Conservation (phyloP, 257 asterid species). For the Scutellaria barbata region DNA sequence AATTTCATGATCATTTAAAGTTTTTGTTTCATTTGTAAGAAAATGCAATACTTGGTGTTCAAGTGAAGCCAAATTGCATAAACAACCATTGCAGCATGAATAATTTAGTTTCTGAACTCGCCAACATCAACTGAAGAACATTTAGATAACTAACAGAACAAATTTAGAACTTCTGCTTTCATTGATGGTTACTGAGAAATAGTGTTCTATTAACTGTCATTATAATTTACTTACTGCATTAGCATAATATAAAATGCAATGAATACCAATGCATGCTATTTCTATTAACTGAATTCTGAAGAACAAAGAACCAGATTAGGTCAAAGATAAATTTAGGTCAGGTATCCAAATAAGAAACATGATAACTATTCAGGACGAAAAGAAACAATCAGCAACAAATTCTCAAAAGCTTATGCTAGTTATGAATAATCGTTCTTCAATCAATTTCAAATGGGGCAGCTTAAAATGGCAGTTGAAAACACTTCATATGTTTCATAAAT, state of each 20-base stretch:
- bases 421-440: conserved; percentile 13
- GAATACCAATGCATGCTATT: conserved; percentile 5
- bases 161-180: neutral
- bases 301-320: conserved; percentile 21
- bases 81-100: neutral
- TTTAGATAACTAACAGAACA: neutral
- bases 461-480: conserved; percentile 1
- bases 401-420: conserved; percentile 18
- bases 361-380: neutral
- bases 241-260: neutral
- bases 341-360: neutral
- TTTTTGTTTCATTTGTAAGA: conserved; percentile 3
- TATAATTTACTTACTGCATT: neutral
- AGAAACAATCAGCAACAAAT: neutral
- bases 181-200: conserved; percentile 10
- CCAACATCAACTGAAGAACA: neutral
- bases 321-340: neutral
- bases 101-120: conserved; percentile 3
- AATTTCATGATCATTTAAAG: neutral
- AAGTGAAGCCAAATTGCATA: conserved; percentile 20
- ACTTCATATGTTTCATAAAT: conserved; percentile 20
- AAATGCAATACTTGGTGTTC: conserved; percentile 13
- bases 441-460: neutral
- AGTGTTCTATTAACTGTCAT: too few species aligned
- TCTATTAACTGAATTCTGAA: neutral